phyloP scores from a whole-genome alignment of 2,329 filamentous ascomycete species.

The Colletotrichum cordylinicola region DNA sequence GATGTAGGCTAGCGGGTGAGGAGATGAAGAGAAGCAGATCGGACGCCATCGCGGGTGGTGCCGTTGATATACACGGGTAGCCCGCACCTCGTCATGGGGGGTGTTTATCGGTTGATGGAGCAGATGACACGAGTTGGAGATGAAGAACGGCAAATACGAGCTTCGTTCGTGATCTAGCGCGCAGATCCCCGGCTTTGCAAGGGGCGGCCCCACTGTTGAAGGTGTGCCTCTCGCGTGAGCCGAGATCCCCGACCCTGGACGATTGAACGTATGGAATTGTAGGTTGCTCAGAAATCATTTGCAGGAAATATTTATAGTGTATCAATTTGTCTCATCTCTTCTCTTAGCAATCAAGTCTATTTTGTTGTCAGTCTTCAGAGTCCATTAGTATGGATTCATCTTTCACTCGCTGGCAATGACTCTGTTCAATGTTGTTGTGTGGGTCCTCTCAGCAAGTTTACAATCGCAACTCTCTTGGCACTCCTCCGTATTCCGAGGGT shows the following conservation, averaged over 20 bases:
- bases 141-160: slow-evolving; percentile 15
- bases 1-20: background rate
- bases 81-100: background rate
- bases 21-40: background rate
- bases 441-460: background rate
- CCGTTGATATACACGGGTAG: background rate
- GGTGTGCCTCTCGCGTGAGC: background rate
- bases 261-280: too few relatives aligned
- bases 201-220: background rate
- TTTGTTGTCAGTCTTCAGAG: background rate
- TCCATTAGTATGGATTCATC: accelerated
- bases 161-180: background rate
- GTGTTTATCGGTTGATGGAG: background rate
- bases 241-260: background rate
- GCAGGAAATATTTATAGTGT: too few relatives aligned
- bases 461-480: background rate
- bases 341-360: too few relatives aligned
- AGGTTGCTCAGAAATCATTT: too few relatives aligned
- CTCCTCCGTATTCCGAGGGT: background rate
- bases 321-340: too few relatives aligned
- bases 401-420: background rate
- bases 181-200: slow-evolving; percentile 3
- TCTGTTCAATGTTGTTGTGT: background rate
- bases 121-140: background rate
- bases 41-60: background rate